Evolutionary conservation across 23 red algal species (phyloP).

Genomic region (Gracilaria gracilis): DNA sequence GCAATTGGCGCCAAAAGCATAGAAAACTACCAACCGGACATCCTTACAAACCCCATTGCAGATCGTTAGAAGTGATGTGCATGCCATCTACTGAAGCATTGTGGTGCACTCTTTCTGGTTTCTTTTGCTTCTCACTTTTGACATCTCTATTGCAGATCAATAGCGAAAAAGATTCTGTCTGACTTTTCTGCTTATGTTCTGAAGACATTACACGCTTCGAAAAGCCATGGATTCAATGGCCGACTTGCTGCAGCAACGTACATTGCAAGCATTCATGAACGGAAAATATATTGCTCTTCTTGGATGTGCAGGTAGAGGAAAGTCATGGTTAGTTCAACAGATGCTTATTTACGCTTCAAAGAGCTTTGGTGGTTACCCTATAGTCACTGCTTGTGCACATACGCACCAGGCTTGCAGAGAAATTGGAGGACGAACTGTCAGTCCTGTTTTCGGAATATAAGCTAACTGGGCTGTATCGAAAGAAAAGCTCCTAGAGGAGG

Average conservation of each 20-base stretch:
- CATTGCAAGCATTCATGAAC: neutral
- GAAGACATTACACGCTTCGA: no score
- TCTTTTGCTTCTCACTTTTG: no score
- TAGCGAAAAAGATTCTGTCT: no score
- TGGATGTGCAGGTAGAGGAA: constrained; percentile 4
- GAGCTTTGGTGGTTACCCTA: neutral
- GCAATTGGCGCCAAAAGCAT: no score
- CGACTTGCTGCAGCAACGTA: neutral
- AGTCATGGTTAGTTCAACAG: neutral
- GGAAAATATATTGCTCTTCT: neutral
- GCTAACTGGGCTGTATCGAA: neutral
- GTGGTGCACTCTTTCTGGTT: no score
- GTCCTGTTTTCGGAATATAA: neutral
- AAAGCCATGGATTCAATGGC: no score
- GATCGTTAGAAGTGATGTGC: no score
- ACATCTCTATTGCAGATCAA: no score
- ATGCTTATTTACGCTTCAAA: neutral
- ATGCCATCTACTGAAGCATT: no score
- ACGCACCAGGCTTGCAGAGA: neutral
- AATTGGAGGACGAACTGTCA: neutral
- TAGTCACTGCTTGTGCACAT: neutral
- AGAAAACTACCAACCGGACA: no score
- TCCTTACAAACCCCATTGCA: no score
- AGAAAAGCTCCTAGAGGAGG: neutral
- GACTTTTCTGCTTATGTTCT: no score